Percentiles rank a stretch among this genome's conserved stretches.
These are phyloP conservation scores for Colletotrichum melonis DNA, from an alignment of 2,329 filamentous ascomycete genomes.

Conservation along the genomic window DNA sequence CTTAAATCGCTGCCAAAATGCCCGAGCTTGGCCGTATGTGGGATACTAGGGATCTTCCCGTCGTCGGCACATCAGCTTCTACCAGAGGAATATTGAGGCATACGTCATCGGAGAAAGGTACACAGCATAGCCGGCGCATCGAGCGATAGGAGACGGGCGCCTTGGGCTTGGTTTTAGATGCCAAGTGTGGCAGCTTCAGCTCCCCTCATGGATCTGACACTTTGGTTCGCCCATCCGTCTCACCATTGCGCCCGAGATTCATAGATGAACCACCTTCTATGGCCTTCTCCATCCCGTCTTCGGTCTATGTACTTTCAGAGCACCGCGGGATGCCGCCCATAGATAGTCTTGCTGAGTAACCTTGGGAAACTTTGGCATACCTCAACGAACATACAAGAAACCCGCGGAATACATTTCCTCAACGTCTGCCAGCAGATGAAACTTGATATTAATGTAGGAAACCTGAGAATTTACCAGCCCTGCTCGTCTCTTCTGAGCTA, in stretches of 20 bases:
- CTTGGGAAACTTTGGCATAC: background rate
- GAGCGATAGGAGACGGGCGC: background rate
- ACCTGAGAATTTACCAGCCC: background rate
- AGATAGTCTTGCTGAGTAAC: background rate
- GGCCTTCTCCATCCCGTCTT: conserved; percentile 23
- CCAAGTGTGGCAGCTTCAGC: conserved; percentile 1
- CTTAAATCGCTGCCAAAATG: background rate
- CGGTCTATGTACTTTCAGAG: background rate
- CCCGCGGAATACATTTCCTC: background rate
- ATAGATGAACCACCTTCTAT: conserved; percentile 14
- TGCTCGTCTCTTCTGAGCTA: background rate
- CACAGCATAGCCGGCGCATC: background rate
- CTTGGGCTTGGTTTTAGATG: background rate
- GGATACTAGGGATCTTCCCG: background rate
- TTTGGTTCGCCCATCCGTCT: conserved; percentile 16
- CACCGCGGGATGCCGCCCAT: background rate
- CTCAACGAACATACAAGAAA: conserved; percentile 11
- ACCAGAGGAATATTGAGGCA: background rate
- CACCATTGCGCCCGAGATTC: background rate
- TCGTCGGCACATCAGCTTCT: background rate
- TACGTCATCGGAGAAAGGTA: background rate
- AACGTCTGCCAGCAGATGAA: background rate
- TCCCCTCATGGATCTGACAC: background rate
- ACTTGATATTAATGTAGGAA: background rate
- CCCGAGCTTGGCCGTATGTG: conserved; percentile 1